phyloP scores from a whole-genome alignment of 305 asterid species.

The Solanum hybrid region DNA sequence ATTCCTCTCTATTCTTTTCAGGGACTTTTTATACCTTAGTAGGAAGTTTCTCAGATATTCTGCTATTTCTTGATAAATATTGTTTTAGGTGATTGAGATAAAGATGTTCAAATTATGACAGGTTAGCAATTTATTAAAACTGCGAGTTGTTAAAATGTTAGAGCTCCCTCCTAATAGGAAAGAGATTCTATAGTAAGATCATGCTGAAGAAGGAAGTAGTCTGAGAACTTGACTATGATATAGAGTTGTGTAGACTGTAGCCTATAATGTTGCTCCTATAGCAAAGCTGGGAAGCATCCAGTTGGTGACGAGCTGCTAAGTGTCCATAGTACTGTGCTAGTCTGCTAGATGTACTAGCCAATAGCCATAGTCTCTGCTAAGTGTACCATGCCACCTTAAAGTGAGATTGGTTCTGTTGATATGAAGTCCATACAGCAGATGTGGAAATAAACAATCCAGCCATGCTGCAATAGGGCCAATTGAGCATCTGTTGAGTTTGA shows the following conservation, averaged over 20 bases:
- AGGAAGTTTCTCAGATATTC: not conserved
- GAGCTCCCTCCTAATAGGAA: not conserved
- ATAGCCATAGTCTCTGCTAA: not conserved
- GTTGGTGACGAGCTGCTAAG: not conserved
- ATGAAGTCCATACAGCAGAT: not conserved
- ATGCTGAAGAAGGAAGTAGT: not conserved
- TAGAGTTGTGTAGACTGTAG: not conserved
- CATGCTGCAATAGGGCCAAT: not conserved
- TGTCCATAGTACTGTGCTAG: not conserved
- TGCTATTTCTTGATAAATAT: not conserved
- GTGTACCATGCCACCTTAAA: not conserved
- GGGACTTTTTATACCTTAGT: not conserved
- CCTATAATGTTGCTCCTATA: not conserved
- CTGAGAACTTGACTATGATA: not conserved
- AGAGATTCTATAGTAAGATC: not conserved
- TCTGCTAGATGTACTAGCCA: not conserved
- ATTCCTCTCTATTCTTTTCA: not conserved
- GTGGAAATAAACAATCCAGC: not conserved
- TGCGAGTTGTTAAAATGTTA: not conserved
- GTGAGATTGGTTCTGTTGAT: not conserved
- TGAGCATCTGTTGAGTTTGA: not conserved
- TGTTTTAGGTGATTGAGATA: not conserved
- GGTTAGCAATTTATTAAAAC: not conserved
- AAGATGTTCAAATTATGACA: not conserved
- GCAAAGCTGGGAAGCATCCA: not conserved